Conservation (phyloP, 1,139 yeast genomes). For the Suhomyces taliae region DNA sequence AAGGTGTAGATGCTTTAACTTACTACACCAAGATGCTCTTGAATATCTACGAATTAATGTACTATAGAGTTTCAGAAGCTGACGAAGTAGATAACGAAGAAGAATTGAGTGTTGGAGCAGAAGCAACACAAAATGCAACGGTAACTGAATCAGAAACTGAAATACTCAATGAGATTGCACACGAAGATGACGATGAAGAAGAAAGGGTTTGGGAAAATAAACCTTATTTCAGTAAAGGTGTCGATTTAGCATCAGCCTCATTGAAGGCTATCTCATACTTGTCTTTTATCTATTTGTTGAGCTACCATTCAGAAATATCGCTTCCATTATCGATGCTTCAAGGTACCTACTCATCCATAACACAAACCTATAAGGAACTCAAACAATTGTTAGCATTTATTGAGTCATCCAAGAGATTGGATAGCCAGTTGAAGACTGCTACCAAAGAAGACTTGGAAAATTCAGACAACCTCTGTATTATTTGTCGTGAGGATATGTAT, state of each 20-base stretch:
- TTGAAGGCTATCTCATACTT: constrained; percentile 39
- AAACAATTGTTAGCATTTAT: constrained; percentile 55
- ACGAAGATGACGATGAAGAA: constrained; percentile 46
- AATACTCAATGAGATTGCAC: too few species aligned
- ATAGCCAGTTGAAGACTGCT: constrained; percentile 61
- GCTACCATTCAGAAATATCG: constrained; percentile 53
- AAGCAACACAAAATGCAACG: too few species aligned
- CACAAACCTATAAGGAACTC: constrained; percentile 50
- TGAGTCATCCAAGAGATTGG: constrained; percentile 65
- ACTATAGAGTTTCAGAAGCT: constrained; percentile 21
- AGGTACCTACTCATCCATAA: constrained; percentile 59
- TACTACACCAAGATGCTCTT: constrained; percentile 50
- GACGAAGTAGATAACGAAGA: constrained; percentile 9
- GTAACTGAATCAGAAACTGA: too few species aligned
- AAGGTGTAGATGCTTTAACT: constrained; percentile 56
- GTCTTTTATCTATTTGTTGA: constrained; percentile 37
- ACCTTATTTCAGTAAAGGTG: constrained; percentile 55
- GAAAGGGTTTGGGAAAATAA: constrained; percentile 73
- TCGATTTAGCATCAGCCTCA: constrained; percentile 53
- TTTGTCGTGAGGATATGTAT: constrained; percentile 83
- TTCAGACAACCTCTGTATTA: constrained; percentile 68
- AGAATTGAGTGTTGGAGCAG: constrained; percentile 6
- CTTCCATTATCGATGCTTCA: constrained; percentile 69
- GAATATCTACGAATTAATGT: constrained; percentile 56
- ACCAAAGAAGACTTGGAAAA: constrained; percentile 59